Evolutionary conservation across 2,329 filamentous ascomycete species (phyloP).

Genomic region (Triangularia verruculosa): DNA sequence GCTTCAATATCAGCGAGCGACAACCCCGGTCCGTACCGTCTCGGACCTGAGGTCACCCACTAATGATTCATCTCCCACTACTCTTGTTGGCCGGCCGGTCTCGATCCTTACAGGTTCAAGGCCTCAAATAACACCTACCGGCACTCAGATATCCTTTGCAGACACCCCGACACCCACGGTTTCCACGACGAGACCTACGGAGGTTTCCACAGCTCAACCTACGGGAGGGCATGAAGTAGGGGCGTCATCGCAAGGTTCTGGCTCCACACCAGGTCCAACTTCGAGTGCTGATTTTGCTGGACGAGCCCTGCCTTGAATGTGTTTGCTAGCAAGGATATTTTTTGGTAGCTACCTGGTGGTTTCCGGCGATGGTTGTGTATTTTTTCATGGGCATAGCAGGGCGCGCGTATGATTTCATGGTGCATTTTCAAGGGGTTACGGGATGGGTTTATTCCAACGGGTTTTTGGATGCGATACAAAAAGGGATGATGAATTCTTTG

Average conservation of each 20-base stretch:
- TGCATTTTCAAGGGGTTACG: not conserved
- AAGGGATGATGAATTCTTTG: not conserved
- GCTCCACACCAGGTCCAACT: not conserved
- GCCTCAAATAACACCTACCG: not conserved
- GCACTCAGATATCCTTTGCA: not conserved
- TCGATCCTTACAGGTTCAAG: not conserved
- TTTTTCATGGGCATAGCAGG: not conserved
- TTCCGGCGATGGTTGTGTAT: not conserved
- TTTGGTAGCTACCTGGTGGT: not conserved
- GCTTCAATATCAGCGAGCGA: conserved; percentile 6
- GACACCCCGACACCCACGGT: not conserved
- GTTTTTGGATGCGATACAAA: not conserved
- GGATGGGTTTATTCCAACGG: not conserved
- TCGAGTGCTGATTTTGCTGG: not conserved
- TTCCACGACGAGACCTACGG: not conserved
- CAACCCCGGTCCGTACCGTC: not conserved
- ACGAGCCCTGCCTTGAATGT: not conserved
- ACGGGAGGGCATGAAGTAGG: not conserved
- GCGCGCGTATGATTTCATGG: not conserved
- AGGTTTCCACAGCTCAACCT: not conserved
- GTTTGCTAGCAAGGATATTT: too few relatives aligned
- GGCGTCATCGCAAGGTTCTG: not conserved
- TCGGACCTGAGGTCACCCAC: not conserved
- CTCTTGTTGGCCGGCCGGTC: not conserved
- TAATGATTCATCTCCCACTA: conserved; percentile 1